Conservation (phyloP, 2,329 filamentous ascomycete genomes). For the Pseudocercospora macadamiae region DNA sequence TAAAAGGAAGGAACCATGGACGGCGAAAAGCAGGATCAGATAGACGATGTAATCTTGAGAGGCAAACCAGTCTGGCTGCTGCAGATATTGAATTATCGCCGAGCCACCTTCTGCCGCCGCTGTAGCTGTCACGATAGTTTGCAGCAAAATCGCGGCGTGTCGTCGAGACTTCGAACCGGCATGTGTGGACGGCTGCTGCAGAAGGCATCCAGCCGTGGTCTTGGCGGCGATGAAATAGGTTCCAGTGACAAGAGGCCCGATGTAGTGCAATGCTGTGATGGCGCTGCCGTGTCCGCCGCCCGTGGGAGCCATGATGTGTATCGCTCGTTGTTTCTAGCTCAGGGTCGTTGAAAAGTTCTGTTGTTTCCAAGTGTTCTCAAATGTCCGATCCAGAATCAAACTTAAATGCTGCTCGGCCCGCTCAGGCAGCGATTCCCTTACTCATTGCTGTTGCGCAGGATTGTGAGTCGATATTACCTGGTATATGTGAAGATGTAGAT, state of each 20-base stretch:
- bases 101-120: slow-evolving; percentile 27
- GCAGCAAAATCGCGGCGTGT: slow-evolving; percentile 25
- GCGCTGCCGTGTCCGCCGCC: slow-evolving; percentile 9
- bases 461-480: not conserved
- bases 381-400: not conserved
- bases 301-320: slow-evolving; percentile 7
- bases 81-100: slow-evolving; percentile 23
- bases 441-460: not conserved
- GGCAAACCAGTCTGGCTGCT: slow-evolving; percentile 16
- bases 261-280: slow-evolving; percentile 33
- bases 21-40: slow-evolving; percentile 22
- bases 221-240: slow-evolving; percentile 34
- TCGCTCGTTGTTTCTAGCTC: not conserved
- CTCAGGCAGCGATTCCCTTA: not conserved
- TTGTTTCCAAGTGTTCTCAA: not conserved
- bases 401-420: not conserved
- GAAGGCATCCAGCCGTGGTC: slow-evolving; percentile 31
- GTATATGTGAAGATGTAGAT: not conserved
- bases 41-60: slow-evolving; percentile 33
- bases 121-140: slow-evolving; percentile 24
- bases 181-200: slow-evolving; percentile 30
- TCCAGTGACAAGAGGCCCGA: slow-evolving; percentile 29
- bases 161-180: slow-evolving; percentile 19
- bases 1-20: slow-evolving; percentile 28
- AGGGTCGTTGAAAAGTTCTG: not conserved